These are phyloP conservation scores for Melanomma pulvis-pyrius DNA, from an alignment of 495 filamentous ascomycete genomes.

Conservation along the genomic window DNA sequence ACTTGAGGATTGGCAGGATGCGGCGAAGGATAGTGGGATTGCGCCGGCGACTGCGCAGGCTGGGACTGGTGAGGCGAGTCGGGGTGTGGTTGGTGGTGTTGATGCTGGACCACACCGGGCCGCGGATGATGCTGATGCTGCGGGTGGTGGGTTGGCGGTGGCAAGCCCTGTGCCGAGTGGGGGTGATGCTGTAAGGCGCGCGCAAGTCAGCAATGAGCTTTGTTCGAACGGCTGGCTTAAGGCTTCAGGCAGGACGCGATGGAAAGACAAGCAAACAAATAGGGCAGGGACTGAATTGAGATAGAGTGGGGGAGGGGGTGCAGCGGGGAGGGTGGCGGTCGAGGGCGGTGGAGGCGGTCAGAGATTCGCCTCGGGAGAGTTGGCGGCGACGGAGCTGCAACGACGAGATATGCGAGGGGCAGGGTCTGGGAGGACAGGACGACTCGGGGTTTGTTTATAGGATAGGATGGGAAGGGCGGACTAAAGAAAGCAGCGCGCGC, in stretches of 20 bases:
- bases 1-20: slow-evolving; percentile 44
- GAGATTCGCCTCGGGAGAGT: slow-evolving; percentile 27
- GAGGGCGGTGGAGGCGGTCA: no score
- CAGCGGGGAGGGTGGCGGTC: slow-evolving; percentile 23
- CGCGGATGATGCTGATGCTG: slow-evolving; percentile 42
- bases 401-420: slow-evolving; percentile 33
- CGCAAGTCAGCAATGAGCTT: slow-evolving; percentile 31
- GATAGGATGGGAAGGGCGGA: slow-evolving; percentile 18
- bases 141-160: slow-evolving; percentile 45
- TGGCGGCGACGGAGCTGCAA: slow-evolving; percentile 18
- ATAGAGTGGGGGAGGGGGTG: neutral
- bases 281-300: slow-evolving; percentile 18
- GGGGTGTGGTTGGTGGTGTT: slow-evolving; percentile 47
- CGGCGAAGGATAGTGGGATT: slow-evolving; percentile 47
- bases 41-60: slow-evolving; percentile 39
- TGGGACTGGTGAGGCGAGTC: slow-evolving; percentile 47
- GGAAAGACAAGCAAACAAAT: slow-evolving; percentile 22
- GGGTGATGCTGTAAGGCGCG: slow-evolving; percentile 45
- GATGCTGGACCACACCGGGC: slow-evolving; percentile 39
- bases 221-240: neutral
- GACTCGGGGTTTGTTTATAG: slow-evolving; percentile 32
- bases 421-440: slow-evolving; percentile 30
- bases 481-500: slow-evolving; percentile 29
- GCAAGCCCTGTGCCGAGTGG: slow-evolving; percentile 46
- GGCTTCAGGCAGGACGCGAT: neutral